phyloP scores from a whole-genome alignment of 148 eudicot species.

The Talinum fruticosum region DNA sequence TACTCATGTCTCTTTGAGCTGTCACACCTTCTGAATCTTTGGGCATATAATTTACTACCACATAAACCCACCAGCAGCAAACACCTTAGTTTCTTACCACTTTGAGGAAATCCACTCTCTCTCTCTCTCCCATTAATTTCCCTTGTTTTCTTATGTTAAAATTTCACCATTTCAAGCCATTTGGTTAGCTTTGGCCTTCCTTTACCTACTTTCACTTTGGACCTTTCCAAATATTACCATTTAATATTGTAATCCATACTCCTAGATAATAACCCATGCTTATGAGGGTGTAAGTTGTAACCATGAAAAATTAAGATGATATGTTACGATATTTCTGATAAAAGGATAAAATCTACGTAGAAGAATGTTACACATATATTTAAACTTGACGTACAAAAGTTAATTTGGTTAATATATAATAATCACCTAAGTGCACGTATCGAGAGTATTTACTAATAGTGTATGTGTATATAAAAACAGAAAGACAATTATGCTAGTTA shows the following conservation, averaged over 20 bases:
- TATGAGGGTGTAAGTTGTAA: background rate
- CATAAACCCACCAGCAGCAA: conserved; percentile 13
- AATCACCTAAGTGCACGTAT: too few species aligned
- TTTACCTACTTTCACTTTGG: background rate
- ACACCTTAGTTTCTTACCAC: conserved; percentile 18
- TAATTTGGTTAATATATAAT: too few species aligned
- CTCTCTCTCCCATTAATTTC: background rate
- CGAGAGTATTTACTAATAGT: too few species aligned
- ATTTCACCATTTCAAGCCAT: background rate
- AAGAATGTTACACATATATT: too few species aligned
- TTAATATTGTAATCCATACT: background rate
- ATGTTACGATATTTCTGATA: too few species aligned
- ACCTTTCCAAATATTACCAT: background rate
- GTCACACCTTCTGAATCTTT: conserved; percentile 6
- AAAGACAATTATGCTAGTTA: too few species aligned
- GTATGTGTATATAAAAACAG: too few species aligned
- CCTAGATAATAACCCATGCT: background rate
- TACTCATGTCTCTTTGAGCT: conserved; percentile 26
- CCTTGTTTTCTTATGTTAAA: background rate
- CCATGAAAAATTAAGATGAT: background rate
- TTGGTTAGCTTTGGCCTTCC: background rate
- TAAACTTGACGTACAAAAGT: too few species aligned
- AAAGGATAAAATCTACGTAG: too few species aligned
- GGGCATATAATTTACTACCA: background rate
- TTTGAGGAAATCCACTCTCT: background rate